Evolutionary conservation across 805 yeast genomes (phyloP).

Genomic region (Candida bentonensis): DNA sequence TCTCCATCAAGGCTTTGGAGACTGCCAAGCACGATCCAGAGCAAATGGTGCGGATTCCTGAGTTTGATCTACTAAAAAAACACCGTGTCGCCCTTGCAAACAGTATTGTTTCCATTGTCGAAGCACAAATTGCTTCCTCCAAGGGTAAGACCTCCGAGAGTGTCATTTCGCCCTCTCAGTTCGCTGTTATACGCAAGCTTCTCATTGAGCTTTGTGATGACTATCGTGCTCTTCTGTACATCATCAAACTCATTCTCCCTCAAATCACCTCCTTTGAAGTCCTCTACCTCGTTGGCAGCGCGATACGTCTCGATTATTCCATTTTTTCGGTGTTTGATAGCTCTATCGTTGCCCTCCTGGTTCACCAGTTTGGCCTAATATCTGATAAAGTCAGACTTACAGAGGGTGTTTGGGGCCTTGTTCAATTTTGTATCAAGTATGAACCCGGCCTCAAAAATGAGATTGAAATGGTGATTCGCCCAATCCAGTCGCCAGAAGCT

Average conservation of each 20-base stretch:
- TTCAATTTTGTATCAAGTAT: constrained; percentile 10
- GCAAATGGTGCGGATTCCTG: not conserved
- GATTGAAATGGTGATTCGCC: constrained; percentile 11
- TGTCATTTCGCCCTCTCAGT: constrained; percentile 4
- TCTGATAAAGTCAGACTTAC: constrained; percentile 11
- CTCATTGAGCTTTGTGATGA: constrained; percentile 36
- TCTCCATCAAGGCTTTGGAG: not conserved
- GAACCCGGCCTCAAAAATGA: constrained; percentile 9
- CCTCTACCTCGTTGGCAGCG: constrained; percentile 25
- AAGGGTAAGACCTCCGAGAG: not conserved
- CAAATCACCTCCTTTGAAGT: constrained; percentile 41
- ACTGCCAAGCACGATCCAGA: not conserved
- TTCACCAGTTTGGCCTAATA: constrained; percentile 9
- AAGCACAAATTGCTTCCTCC: not conserved
- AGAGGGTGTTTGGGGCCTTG: constrained; percentile 12
- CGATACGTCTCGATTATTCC: constrained; percentile 8
- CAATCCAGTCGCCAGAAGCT: constrained; percentile 8
- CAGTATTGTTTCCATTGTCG: not conserved
- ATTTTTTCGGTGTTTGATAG: constrained; percentile 12
- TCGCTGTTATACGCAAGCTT: constrained; percentile 38
- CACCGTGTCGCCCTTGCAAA: not conserved
- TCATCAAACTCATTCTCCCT: constrained; percentile 36
- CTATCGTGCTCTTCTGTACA: constrained; percentile 12
- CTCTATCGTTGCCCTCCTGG: constrained; percentile 7
- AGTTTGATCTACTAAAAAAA: not conserved